Conservation (phyloP, 192 early-diverging fungal genomes). For the Backusella westeae region DNA sequence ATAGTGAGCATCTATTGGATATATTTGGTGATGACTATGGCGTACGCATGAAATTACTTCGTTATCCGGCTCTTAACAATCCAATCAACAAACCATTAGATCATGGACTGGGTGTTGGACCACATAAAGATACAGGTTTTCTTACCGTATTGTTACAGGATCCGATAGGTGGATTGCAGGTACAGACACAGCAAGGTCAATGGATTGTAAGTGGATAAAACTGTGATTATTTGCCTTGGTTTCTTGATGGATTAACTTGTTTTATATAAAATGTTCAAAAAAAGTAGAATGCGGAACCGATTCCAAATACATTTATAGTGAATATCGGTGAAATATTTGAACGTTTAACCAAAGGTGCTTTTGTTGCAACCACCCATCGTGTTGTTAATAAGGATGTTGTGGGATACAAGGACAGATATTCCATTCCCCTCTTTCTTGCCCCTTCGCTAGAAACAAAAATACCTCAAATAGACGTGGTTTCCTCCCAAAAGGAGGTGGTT, state of each 20-base stretch:
- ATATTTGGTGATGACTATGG: constrained; percentile 41
- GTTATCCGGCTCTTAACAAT: constrained; percentile 42
- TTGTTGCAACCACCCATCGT: constrained; percentile 56
- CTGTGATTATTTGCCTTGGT: neutral
- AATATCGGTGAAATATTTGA: constrained; percentile 67
- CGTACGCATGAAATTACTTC: constrained; percentile 40
- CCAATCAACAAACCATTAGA: constrained; percentile 31
- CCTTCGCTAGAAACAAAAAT: constrained; percentile 41
- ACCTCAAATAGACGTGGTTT: constrained; percentile 24
- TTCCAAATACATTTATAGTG: constrained; percentile 59
- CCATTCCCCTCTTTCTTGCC: constrained; percentile 57
- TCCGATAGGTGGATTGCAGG: constrained; percentile 59
- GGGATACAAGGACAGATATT: constrained; percentile 46
- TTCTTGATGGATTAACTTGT: neutral
- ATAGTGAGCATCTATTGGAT: constrained; percentile 34
- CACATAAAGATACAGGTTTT: constrained; percentile 57
- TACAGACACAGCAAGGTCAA: constrained; percentile 54
- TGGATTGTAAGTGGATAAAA: constrained; percentile 46
- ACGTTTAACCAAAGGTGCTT: constrained; percentile 45
- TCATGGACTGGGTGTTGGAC: constrained; percentile 52
- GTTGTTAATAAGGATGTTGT: constrained; percentile 48
- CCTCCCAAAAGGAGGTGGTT: constrained; percentile 20
- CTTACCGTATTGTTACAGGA: constrained; percentile 59
- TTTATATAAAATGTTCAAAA: neutral
- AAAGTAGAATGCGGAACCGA: constrained; percentile 46